Evolutionary conservation across 2,329 filamentous ascomycete genomes (phyloP).

Genomic region (Helotiales sp.): DNA sequence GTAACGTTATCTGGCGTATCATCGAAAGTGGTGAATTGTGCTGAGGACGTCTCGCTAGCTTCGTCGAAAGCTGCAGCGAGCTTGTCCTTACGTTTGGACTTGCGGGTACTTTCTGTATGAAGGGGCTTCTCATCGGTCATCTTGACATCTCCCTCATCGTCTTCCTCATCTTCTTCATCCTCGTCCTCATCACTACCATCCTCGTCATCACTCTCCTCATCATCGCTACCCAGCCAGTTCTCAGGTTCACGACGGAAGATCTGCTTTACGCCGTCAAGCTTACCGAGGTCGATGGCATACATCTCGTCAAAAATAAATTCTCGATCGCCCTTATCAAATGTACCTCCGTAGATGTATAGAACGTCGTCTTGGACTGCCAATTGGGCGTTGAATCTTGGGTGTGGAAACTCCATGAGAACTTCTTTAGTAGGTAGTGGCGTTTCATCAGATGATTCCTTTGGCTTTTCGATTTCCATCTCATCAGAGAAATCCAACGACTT

Average conservation of each 20-base stretch:
- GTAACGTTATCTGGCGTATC: slow-evolving; percentile 47
- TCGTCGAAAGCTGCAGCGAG: slow-evolving; percentile 45
- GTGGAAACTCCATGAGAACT: slow-evolving; percentile 81
- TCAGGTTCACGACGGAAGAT: slow-evolving; percentile 84
- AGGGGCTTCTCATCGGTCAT: slow-evolving; percentile 43
- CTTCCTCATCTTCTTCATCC: slow-evolving; percentile 53
- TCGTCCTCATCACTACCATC: slow-evolving; percentile 59
- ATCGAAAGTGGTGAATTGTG: slow-evolving; percentile 59
- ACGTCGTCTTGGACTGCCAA: slow-evolving; percentile 90
- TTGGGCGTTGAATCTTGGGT: slow-evolving; percentile 88
- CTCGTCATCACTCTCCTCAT: slow-evolving; percentile 64
- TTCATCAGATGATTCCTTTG: slow-evolving; percentile 57
- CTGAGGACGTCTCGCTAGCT: slow-evolving; percentile 46
- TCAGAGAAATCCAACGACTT: slow-evolving; percentile 61
- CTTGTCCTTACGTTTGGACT: slow-evolving; percentile 63
- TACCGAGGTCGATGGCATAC: slow-evolving; percentile 91
- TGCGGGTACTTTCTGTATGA: slow-evolving; percentile 52
- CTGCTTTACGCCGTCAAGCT: slow-evolving; percentile 91
- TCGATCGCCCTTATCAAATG: slow-evolving; percentile 90
- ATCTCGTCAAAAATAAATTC: slow-evolving; percentile 97
- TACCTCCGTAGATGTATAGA: slow-evolving; percentile 93
- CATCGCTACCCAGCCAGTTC: slow-evolving; percentile 78
- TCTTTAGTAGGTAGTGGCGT: slow-evolving; percentile 64
- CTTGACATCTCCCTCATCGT: slow-evolving; percentile 51
- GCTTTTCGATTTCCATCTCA: slow-evolving; percentile 54